These are phyloP conservation scores for Fusarium sublunatum DNA, from an alignment of 2,329 filamentous ascomycete species.

Conservation along the genomic window DNA sequence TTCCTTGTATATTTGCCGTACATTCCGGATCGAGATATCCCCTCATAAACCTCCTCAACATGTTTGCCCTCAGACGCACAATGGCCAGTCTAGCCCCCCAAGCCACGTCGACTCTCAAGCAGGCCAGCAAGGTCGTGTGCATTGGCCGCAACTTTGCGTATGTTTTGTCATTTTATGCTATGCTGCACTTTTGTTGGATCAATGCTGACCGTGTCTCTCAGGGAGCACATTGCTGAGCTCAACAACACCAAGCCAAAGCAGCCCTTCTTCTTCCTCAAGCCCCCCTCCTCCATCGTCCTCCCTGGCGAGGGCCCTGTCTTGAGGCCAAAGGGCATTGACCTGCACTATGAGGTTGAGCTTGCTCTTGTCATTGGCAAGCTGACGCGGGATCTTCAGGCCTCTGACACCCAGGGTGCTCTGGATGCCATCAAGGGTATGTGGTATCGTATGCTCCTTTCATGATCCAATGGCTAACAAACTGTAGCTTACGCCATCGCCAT, in stretches of 20 bases:
- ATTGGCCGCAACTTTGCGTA: slow-evolving; percentile 97
- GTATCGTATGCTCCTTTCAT: not conserved
- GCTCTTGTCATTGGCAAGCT: slow-evolving; percentile 88
- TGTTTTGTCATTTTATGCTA: slow-evolving; percentile 45
- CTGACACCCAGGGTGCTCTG: slow-evolving; percentile 80
- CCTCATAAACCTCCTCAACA: slow-evolving; percentile 31
- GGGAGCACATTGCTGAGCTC: slow-evolving; percentile 93
- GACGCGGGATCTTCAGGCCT: slow-evolving; percentile 77
- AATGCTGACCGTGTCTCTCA: slow-evolving; percentile 50
- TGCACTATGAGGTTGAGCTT: slow-evolving; percentile 97
- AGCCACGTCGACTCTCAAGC: slow-evolving; percentile 59
- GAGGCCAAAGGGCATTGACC: slow-evolving; percentile 81
- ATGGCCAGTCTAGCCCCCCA: slow-evolving; percentile 56
- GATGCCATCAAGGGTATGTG: slow-evolving; percentile 81
- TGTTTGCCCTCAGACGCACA: slow-evolving; percentile 53
- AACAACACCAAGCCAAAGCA: slow-evolving; percentile 89
- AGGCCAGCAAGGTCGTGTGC: slow-evolving; percentile 83
- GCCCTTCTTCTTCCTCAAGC: slow-evolving; percentile 99
- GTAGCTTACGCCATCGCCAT: slow-evolving; percentile 89
- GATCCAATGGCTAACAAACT: slow-evolving; percentile 10
- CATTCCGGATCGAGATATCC: not conserved
- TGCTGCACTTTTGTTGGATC: slow-evolving; percentile 3
- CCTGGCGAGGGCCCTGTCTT: slow-evolving; percentile 83
- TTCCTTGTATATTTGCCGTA: not conserved
- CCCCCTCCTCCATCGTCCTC: slow-evolving; percentile 83